Evolutionary conservation across 495 filamentous ascomycete genomes (phyloP).

Genomic region (Chaetomium cochliodes): DNA sequence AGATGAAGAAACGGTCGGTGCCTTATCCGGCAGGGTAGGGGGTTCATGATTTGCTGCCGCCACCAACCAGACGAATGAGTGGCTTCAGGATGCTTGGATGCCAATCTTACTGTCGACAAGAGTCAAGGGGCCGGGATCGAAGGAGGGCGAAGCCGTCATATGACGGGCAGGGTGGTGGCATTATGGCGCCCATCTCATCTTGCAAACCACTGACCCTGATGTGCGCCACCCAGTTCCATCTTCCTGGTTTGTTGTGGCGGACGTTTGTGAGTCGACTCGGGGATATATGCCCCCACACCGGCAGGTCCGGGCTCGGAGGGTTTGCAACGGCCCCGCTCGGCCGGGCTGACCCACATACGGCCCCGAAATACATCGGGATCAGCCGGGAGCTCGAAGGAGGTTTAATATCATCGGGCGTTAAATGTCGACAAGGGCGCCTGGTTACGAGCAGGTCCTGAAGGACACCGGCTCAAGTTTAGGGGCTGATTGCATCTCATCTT

Average conservation of each 20-base stretch:
- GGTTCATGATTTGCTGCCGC: neutral
- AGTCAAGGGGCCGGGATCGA: neutral
- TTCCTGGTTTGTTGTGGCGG: neutral
- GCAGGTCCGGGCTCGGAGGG: constrained; percentile 3
- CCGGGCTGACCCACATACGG: neutral
- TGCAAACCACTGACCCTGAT: neutral
- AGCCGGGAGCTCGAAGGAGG: neutral
- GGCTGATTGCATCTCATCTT: neutral
- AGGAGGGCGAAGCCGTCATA: neutral
- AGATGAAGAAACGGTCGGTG: neutral
- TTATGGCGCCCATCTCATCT: neutral
- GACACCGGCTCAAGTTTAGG: neutral
- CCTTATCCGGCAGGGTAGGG: neutral
- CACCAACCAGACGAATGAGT: neutral
- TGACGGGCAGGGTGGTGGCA: neutral
- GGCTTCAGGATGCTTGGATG: neutral
- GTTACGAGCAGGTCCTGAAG: neutral
- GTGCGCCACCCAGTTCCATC: neutral
- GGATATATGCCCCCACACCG: neutral
- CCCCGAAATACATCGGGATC: neutral
- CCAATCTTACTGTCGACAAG: neutral
- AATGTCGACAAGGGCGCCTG: neutral
- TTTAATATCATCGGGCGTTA: neutral
- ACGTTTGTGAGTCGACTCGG: neutral
- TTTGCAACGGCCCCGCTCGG: neutral